Percentiles rank a stretch among this genome's conserved stretches.
phyloP scores from a whole-genome alignment of 352 stramenopile genomes.

The Globisporangium perplexum region DNA sequence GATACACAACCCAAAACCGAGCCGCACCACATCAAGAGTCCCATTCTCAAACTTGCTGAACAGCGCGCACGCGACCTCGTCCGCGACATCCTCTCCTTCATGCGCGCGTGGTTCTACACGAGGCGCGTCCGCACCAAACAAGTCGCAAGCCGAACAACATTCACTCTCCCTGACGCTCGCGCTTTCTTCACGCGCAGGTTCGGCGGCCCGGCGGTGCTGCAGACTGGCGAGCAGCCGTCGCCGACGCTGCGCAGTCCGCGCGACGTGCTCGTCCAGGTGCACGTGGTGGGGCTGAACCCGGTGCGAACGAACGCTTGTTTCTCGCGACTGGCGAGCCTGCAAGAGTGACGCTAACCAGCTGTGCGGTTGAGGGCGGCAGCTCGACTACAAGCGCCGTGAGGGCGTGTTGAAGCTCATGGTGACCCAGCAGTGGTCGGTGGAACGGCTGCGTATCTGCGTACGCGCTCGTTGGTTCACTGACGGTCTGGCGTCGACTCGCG shows the following conservation, averaged over 20 bases:
- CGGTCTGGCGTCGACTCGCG: background rate
- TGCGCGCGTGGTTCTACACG: constrained; percentile 77
- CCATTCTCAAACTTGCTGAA: background rate
- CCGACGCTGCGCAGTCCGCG: constrained; percentile 37
- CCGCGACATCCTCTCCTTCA: constrained; percentile 5
- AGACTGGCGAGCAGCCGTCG: constrained; percentile 49
- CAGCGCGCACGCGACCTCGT: background rate
- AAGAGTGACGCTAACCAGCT: no score
- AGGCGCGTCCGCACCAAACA: constrained; percentile 28
- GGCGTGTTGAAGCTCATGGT: constrained; percentile 63
- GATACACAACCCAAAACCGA: no score
- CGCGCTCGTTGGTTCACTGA: background rate
- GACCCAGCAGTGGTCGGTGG: constrained; percentile 26
- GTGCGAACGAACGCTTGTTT: constrained; percentile 17
- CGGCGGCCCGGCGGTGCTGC: constrained; percentile 50
- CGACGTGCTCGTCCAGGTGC: constrained; percentile 62
- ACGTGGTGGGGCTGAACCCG: constrained; percentile 56
- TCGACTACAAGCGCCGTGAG: constrained; percentile 80
- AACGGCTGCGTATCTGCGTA: no score
- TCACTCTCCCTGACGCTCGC: background rate
- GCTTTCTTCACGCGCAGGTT: constrained; percentile 22
- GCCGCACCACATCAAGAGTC: no score
- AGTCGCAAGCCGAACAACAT: background rate
- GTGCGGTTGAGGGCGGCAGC: constrained; percentile 19
- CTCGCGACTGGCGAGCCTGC: background rate